Conservation (phyloP, 116 monocot genomes). For the Iris pallida region DNA sequence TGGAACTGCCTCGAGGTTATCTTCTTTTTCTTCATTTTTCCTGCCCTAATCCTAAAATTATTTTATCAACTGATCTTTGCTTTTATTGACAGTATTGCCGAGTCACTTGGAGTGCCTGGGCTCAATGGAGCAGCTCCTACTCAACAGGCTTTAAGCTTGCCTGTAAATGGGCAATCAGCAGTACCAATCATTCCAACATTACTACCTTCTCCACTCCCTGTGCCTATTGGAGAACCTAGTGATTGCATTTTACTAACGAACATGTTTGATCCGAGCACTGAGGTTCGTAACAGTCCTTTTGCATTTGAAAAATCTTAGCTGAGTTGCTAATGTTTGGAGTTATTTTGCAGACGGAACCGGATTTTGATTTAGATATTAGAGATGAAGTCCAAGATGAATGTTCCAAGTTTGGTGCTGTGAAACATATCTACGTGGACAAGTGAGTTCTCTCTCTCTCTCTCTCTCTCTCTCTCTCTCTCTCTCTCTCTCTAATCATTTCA, state of each 20-base stretch:
- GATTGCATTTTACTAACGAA: slow-evolving; percentile 77
- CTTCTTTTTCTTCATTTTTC: neutral
- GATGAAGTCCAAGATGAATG: slow-evolving; percentile 90
- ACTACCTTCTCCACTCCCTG: slow-evolving; percentile 11
- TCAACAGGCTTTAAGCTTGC: slow-evolving; percentile 25
- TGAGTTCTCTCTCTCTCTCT: slow-evolving; percentile 13
- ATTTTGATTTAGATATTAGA: slow-evolving; percentile 91
- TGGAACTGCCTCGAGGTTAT: slow-evolving; percentile 70
- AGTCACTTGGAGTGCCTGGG: slow-evolving; percentile 50
- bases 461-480: too few relatives aligned
- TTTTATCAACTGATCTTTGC: neutral
- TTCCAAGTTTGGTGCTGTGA: slow-evolving; percentile 68
- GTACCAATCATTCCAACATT: slow-evolving; percentile 20
- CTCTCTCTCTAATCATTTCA: too few relatives aligned
- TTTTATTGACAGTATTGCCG: slow-evolving; percentile 45
- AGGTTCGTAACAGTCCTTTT: slow-evolving; percentile 32
- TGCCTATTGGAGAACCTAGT: slow-evolving; percentile 47
- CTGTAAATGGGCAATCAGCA: slow-evolving; percentile 29
- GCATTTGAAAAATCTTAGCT: slow-evolving; percentile 1
- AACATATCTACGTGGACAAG: slow-evolving; percentile 82
- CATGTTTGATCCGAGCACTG: slow-evolving; percentile 82
- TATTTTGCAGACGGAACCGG: slow-evolving; percentile 71
- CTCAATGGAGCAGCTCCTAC: slow-evolving; percentile 40
- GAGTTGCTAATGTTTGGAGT: neutral
- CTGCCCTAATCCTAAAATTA: neutral